These are phyloP conservation scores for Rhizopogon vesiculosus DNA, from an alignment of 768 basidiomycete species.

Conservation along the genomic window DNA sequence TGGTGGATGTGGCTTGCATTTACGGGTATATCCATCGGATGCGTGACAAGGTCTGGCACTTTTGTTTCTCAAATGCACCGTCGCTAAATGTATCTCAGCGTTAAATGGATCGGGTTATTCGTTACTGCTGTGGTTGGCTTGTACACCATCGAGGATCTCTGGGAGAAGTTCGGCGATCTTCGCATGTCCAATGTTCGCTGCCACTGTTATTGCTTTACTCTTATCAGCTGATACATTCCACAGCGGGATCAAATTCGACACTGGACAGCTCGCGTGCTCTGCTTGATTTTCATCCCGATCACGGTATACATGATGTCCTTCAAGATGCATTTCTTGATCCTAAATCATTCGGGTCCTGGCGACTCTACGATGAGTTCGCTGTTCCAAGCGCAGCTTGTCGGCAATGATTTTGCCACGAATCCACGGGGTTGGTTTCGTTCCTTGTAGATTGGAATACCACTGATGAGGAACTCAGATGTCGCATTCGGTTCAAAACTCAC, in stretches of 20 bases:
- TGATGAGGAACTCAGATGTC: slow-evolving; percentile 49
- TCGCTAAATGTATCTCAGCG: slow-evolving; percentile 38
- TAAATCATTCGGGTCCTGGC: slow-evolving; percentile 93
- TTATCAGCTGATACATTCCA: slow-evolving; percentile 4
- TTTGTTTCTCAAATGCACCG: not conserved
- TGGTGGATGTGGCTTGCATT: slow-evolving; percentile 97
- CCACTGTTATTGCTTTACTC: not conserved
- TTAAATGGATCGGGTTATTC: slow-evolving; percentile 96
- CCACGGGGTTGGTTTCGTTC: slow-evolving; percentile 62
- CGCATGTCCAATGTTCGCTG: slow-evolving; percentile 80
- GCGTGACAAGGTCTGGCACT: slow-evolving; percentile 73
- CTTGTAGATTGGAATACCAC: not conserved
- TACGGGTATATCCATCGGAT: slow-evolving; percentile 93
- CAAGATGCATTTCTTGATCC: slow-evolving; percentile 93
- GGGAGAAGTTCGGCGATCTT: slow-evolving; percentile 97
- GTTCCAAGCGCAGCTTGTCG: slow-evolving; percentile 93
- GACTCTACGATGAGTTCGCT: slow-evolving; percentile 98
- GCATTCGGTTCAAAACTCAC: slow-evolving; percentile 89
- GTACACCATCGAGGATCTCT: slow-evolving; percentile 96
- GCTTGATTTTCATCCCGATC: slow-evolving; percentile 86
- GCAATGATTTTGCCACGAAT: slow-evolving; percentile 90
- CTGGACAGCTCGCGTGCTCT: slow-evolving; percentile 82
- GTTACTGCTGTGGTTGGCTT: slow-evolving; percentile 92
- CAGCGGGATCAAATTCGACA: slow-evolving; percentile 87
- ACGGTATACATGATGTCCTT: slow-evolving; percentile 92